Evolutionary conservation across 352 stramenopile species (phyloP).

Genomic region (Globisporangium rhizosaccharum): DNA sequence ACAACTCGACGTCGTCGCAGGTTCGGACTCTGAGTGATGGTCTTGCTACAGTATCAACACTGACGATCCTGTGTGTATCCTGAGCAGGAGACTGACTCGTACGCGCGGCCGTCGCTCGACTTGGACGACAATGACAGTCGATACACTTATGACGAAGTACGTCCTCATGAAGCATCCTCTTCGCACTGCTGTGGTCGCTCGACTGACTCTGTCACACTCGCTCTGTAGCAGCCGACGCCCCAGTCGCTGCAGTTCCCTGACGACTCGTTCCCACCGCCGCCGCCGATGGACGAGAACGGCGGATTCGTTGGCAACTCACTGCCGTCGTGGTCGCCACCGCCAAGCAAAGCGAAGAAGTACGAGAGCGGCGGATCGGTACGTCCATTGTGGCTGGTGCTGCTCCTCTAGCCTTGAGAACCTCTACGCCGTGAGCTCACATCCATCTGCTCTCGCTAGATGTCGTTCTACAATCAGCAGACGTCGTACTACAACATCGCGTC

Average conservation of each 20-base stretch:
- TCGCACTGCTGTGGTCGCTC: too few species aligned
- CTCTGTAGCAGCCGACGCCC: constrained; percentile 3
- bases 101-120: constrained; percentile 25
- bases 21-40: constrained; percentile 6
- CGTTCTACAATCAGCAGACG: constrained; percentile 69
- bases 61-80: not conserved
- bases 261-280: constrained; percentile 70
- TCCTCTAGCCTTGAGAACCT: not conserved
- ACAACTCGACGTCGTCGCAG: constrained; percentile 47
- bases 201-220: not conserved
- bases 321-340: constrained; percentile 79
- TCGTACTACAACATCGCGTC: constrained; percentile 69
- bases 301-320: constrained; percentile 59
- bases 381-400: not conserved
- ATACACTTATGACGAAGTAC: constrained; percentile 31
- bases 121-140: constrained; percentile 23
- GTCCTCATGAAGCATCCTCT: not conserved
- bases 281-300: constrained; percentile 56
- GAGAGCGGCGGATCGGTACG: constrained; percentile 26
- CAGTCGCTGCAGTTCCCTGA: constrained; percentile 54
- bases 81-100: constrained; percentile 36
- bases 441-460: constrained; percentile 15
- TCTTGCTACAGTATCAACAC: not conserved
- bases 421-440: not conserved
- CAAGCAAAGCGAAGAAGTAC: constrained; percentile 62